phyloP scores from a whole-genome alignment of 306 rosid species.

The Sindora glabra region DNA sequence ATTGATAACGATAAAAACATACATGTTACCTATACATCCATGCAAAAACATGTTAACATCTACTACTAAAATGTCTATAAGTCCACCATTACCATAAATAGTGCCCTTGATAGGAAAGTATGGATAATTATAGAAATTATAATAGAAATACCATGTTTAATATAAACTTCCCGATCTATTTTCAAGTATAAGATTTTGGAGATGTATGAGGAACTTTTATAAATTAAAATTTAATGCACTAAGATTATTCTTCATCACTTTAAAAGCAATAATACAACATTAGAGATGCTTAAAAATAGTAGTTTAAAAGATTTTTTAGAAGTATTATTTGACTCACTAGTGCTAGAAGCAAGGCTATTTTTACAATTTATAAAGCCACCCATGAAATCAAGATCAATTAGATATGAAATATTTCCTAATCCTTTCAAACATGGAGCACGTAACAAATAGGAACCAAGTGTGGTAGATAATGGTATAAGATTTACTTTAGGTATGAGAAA shows the following conservation, averaged over 20 bases:
- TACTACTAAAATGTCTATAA: background rate
- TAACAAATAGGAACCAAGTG: conserved; percentile 52
- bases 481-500: conserved; percentile 55
- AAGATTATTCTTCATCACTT: conserved; percentile 89
- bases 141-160: background rate
- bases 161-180: conserved; percentile 86
- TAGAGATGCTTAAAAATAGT: conserved; percentile 79
- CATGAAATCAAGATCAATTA: conserved; percentile 89
- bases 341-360: conserved; percentile 62
- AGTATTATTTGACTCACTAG: conserved; percentile 24
- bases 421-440: conserved; percentile 87
- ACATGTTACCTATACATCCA: background rate
- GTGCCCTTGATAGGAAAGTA: background rate
- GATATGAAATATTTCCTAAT: conserved; percentile 79
- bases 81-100: background rate
- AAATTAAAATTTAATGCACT: conserved; percentile 90
- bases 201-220: conserved; percentile 78
- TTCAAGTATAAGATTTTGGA: conserved; percentile 81
- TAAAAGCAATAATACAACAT: conserved; percentile 92
- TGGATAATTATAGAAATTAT: background rate
- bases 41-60: background rate
- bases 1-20: no score
- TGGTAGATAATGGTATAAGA: conserved; percentile 19
- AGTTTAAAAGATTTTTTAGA: conserved; percentile 36
- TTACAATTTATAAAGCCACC: conserved; percentile 73